Base-by-base conservation (phyloP, 768 basidiomycete genomes). In the Ramaria sp. region DNA sequence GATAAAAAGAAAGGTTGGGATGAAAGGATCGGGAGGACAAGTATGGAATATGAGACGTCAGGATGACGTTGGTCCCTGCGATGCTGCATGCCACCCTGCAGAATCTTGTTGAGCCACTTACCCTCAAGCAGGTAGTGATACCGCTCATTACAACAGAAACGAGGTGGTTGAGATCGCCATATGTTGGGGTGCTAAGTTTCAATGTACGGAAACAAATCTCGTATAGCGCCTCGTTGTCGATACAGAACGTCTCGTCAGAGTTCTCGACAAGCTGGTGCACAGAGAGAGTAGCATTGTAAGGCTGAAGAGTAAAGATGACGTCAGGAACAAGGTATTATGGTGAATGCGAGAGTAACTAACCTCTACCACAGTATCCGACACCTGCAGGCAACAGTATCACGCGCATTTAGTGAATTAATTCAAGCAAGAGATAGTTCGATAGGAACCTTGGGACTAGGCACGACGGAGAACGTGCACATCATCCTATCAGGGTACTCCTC, bases 401-500 rank as follows among this genome's bases (percentile, higher is more conserved):
- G 34, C 3, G 31, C 42, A 49, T 3, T 27, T 9, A 30, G 41
- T 51, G 34, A 37, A 33, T 58, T 49, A 61, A 61, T 1, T 27
- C 27, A 30, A 17, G 19, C 17, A 27, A 33, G 27, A 49, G 24
- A n/a, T 27, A 49, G 5, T 30, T 3, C 31, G 2, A 24, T 30
- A 37, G 54, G 15, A 30, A 72, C 94, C 71, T 95, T 95, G 57
- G 95, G 93, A 72, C 84, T 87, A 31, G 95, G 95, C 15, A 98
- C 91, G 66, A 99, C 95, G 56, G 96, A 98, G 79, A 95, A 99
- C 60, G 96, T 98, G 71, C 91, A 92, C 95, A 98, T 97, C 95
- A 99, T 99, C 57, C 96, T 80, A 73, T 99, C 96, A 63, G 95
- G 96, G 74, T 91, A 99, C 70, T 99, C 95, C 72, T 97, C 94